These are phyloP conservation scores for Orbilia javanica DNA, from an alignment of 2,329 filamentous ascomycete genomes.

Conservation along the genomic window DNA sequence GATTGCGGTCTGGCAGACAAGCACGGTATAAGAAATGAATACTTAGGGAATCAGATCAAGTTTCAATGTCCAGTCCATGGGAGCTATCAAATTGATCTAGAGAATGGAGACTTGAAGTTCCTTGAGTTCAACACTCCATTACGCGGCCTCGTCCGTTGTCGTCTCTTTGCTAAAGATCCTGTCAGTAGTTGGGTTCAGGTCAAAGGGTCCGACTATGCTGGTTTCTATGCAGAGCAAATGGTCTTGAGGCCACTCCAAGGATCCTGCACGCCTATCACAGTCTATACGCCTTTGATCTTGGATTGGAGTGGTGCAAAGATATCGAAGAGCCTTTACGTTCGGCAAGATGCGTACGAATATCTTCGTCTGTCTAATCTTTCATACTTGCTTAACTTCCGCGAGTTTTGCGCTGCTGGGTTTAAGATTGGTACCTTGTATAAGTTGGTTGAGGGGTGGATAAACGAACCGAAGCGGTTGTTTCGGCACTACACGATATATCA, in stretches of 20 bases:
- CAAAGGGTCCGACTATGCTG: neutral
- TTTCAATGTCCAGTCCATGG: neutral
- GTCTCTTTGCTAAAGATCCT: neutral
- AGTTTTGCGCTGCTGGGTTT: neutral
- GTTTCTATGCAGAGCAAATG: constrained; percentile 4
- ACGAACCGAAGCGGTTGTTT: constrained; percentile 1
- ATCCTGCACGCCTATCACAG: neutral
- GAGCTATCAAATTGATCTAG: neutral
- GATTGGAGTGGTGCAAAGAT: neutral
- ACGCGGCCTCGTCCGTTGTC: neutral
- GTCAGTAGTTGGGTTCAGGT: neutral
- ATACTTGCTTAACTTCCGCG: neutral
- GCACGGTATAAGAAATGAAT: neutral
- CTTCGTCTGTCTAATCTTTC: neutral
- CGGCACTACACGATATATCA: neutral
- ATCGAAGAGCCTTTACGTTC: neutral
- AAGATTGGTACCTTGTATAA: neutral
- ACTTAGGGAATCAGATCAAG: neutral
- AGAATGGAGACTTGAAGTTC: neutral
- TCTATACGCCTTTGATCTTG: neutral
- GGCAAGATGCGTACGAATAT: neutral
- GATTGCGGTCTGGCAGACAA: neutral
- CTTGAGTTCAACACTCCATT: neutral
- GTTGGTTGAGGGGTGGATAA: neutral
- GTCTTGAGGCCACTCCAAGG: neutral